A percentile compares a stretch with the other conserved stretches of the same genome.
phyloP scores from a whole-genome alignment of 805 yeast species.

The Danielia oregonensis region DNA sequence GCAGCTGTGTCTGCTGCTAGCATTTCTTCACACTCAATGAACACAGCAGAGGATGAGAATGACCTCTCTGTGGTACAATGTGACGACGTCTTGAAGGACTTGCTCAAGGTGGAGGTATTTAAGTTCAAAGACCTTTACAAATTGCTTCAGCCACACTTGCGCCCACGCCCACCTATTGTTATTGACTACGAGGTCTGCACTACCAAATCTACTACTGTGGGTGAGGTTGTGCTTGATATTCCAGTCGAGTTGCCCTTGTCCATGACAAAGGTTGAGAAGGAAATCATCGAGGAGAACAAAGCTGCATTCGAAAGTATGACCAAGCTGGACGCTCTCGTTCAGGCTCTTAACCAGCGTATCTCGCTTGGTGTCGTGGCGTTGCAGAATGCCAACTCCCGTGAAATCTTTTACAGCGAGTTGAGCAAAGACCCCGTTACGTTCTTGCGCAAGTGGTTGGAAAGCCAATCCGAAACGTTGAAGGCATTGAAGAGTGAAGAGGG shows the following conservation, averaged over 20 bases:
- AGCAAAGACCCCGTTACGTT: conserved; percentile 75
- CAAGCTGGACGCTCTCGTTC: conserved; percentile 41
- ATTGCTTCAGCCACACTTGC: conserved; percentile 59
- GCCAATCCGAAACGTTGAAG: conserved; percentile 81
- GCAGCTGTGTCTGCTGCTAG: conserved; percentile 36
- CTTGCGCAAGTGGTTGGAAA: conserved; percentile 67
- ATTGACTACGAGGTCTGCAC: conserved; percentile 75
- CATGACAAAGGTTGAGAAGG: conserved; percentile 34
- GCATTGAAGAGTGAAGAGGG: conserved; percentile 88
- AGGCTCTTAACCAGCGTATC: conserved; percentile 40
- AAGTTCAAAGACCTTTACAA: conserved; percentile 72
- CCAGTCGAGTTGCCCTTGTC: conserved; percentile 41
- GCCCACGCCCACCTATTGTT: conserved; percentile 79
- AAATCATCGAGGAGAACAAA: conserved; percentile 33
- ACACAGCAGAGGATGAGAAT: conserved; percentile 23
- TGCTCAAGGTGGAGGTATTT: conserved; percentile 50
- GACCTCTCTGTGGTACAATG: conserved; percentile 33
- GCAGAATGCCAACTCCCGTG: conserved; percentile 58
- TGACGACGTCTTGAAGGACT: conserved; percentile 44
- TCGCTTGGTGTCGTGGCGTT: conserved; percentile 49
- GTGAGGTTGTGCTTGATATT: conserved; percentile 77
- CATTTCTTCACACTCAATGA: conserved; percentile 13
- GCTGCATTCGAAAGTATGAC: conserved; percentile 41
- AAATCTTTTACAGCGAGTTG: conserved; percentile 72
- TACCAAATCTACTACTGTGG: conserved; percentile 71